phyloP scores from a whole-genome alignment of 192 early-diverging fungal genomes.

The Umbelopsis sp. region DNA sequence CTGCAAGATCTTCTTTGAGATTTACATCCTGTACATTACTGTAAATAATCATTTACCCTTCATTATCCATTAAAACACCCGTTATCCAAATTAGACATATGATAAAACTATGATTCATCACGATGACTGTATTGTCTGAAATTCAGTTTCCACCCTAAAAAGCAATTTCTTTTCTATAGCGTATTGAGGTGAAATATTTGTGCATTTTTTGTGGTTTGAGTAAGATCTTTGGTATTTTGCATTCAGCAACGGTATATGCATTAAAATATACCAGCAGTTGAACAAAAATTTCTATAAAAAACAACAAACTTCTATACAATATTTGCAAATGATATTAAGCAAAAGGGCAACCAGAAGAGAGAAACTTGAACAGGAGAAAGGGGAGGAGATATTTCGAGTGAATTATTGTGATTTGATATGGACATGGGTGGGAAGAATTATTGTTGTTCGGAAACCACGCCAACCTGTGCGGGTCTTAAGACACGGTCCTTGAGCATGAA shows the following conservation, averaged over 20 bases:
- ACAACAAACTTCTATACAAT: constrained; percentile 20
- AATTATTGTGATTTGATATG: not conserved
- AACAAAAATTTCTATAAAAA: constrained; percentile 7
- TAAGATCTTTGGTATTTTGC: constrained; percentile 5
- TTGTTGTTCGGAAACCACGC: constrained; percentile 74
- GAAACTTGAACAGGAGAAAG: not conserved
- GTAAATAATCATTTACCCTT: not conserved
- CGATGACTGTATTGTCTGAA: too few species aligned
- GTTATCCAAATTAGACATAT: not conserved
- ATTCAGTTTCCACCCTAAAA: too few species aligned
- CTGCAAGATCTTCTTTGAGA: not conserved
- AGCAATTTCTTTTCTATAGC: not conserved
- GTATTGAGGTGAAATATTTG: not conserved
- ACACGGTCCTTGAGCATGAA: constrained; percentile 91
- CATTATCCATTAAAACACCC: not conserved
- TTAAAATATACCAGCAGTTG: not conserved
- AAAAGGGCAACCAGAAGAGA: constrained; percentile 4
- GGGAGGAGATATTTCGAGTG: not conserved
- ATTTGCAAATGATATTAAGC: constrained; percentile 8
- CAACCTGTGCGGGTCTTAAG: constrained; percentile 93
- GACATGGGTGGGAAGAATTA: constrained; percentile 16
- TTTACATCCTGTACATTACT: not conserved
- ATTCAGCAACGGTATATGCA: not conserved
- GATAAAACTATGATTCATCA: too few species aligned
- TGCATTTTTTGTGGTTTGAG: not conserved